Percentiles rank a stretch among this genome's conserved stretches.
These are phyloP conservation scores for Trichosporon ovoides DNA, from an alignment of 1,284 basidiomycete species.

Conservation along the genomic window DNA sequence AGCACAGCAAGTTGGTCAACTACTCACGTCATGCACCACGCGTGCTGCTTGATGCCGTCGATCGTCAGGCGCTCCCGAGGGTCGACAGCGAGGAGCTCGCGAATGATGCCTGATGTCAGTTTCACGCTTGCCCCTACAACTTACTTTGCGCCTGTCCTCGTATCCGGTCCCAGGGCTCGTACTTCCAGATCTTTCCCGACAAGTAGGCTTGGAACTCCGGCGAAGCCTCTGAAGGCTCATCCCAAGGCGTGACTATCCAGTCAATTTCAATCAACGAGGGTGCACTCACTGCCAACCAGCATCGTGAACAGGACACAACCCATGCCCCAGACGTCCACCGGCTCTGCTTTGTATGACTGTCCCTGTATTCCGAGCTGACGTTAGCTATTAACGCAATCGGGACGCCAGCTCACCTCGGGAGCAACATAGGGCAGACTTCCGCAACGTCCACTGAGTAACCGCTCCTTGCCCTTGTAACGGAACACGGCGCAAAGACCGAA, in stretches of 20 bases:
- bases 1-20: background rate
- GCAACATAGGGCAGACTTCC: conserved; percentile 94
- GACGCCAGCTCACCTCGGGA: conserved; percentile 71
- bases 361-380: conserved; percentile 33
- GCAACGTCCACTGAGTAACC: conserved; percentile 73
- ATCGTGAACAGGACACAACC: conserved; percentile 95
- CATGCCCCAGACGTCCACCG: conserved; percentile 91
- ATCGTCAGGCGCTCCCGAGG: conserved; percentile 67
- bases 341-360: conserved; percentile 74
- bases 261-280: background rate
- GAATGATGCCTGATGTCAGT: conserved; percentile 58
- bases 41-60: conserved; percentile 62
- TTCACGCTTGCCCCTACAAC: conserved; percentile 23
- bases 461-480: conserved; percentile 78
- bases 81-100: conserved; percentile 68
- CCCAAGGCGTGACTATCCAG: conserved; percentile 87
- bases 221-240: conserved; percentile 68
- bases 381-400: conserved; percentile 9
- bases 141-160: conserved; percentile 59
- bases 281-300: conserved; percentile 75
- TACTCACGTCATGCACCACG: conserved; percentile 69
- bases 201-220: conserved; percentile 76
- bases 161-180: conserved; percentile 78
- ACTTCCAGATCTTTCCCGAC: conserved; percentile 66
- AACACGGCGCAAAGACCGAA: conserved; percentile 93